Conservation (phyloP, 1,284 basidiomycete genomes). For the Fomitopsis palustris region DNA sequence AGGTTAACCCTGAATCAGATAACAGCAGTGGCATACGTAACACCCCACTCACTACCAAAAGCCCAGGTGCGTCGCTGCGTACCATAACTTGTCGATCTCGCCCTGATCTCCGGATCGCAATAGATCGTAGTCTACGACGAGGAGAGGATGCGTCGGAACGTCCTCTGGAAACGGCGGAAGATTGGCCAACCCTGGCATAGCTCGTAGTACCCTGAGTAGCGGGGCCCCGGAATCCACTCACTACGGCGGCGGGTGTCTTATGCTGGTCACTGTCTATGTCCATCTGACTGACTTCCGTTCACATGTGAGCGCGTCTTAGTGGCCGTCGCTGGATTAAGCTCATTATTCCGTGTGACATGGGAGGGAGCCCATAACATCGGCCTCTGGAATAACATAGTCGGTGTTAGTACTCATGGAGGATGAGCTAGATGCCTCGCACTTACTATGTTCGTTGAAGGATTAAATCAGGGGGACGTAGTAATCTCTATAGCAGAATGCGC, state of each 20-base stretch:
- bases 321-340: neutral
- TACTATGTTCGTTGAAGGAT: no score
- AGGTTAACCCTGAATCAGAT: neutral
- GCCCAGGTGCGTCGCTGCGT: conserved; percentile 29
- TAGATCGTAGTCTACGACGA: conserved; percentile 33
- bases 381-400: neutral
- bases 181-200: conserved; percentile 3
- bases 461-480: no score
- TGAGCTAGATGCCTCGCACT: no score
- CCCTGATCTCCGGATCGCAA: conserved; percentile 21
- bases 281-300: neutral
- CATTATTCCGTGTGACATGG: neutral
- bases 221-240: neutral
- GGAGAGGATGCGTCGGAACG: conserved; percentile 31
- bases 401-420: neutral
- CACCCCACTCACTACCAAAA: conserved; percentile 31
- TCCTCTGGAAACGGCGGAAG: conserved; percentile 32
- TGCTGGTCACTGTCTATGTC: neutral
- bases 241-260: neutral
- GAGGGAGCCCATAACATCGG: neutral
- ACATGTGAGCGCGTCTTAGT: neutral
- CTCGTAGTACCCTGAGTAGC: neutral
- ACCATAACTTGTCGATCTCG: conserved; percentile 28
- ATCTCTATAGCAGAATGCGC: no score
- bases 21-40: no score